These are phyloP conservation scores for Nannochloropsis gaditana DNA, from an alignment of 108 stramenopile genomes.

Conservation along the genomic window DNA sequence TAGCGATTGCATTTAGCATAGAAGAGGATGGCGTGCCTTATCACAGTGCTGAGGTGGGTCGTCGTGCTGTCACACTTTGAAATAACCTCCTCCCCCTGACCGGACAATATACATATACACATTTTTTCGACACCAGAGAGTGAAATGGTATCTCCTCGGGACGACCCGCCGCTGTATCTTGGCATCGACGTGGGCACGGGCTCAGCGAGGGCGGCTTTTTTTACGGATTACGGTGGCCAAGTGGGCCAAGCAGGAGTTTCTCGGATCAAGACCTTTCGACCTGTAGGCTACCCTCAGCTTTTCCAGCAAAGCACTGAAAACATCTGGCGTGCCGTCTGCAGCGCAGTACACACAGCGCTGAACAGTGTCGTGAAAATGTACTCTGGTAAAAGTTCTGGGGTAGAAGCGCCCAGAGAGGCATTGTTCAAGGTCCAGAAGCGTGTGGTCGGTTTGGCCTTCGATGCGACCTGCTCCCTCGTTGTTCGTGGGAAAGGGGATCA, in stretches of 20 bases:
- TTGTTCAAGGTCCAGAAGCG: neutral
- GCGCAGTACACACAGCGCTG: neutral
- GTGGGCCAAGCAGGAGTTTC: neutral
- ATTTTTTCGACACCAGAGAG: too few relatives aligned
- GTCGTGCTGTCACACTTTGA: too few relatives aligned
- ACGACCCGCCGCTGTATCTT: neutral
- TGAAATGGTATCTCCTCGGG: too few relatives aligned
- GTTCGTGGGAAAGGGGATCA: conserved; percentile 21
- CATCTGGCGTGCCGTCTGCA: conserved; percentile 33
- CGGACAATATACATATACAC: too few relatives aligned
- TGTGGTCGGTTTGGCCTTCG: conserved; percentile 26
- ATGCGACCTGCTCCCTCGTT: conserved; percentile 40
- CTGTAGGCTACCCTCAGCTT: neutral
- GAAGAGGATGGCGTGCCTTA: too few relatives aligned
- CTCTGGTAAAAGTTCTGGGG: neutral
- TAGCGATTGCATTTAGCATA: too few relatives aligned
- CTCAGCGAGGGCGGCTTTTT: conserved; percentile 28
- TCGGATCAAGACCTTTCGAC: neutral
- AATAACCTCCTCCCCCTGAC: too few relatives aligned
- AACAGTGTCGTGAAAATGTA: neutral
- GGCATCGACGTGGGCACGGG: conserved; percentile 42
- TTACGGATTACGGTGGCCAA: neutral
- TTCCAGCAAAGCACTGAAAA: conserved; percentile 39
- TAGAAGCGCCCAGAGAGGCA: neutral
- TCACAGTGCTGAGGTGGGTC: too few relatives aligned